Conservation (phyloP, 2,329 filamentous ascomycete species). For the Diaporthe velutina region DNA sequence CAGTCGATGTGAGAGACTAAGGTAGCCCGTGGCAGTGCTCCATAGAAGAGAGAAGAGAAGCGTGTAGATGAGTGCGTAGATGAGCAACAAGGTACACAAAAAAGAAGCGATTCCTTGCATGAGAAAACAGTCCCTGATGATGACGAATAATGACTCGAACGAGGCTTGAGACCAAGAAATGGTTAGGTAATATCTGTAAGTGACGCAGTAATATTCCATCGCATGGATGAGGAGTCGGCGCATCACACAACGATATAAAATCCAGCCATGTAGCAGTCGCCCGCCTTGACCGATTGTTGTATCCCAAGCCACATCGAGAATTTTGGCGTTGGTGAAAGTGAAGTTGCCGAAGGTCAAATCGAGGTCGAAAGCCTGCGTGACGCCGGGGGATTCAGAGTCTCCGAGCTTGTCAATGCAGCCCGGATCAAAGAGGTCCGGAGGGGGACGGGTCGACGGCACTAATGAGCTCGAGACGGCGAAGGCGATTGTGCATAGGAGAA, state of each 20-base stretch:
- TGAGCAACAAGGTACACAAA: background rate
- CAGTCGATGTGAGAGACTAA: background rate
- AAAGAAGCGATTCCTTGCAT: background rate
- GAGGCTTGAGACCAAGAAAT: background rate
- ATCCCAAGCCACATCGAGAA: background rate
- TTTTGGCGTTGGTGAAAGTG: background rate
- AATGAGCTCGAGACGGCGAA: background rate
- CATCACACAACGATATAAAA: background rate
- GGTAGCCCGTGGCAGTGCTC: background rate
- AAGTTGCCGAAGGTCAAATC: background rate
- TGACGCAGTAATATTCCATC: background rate
- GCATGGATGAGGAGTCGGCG: background rate
- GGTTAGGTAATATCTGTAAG: background rate
- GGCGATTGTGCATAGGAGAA: accelerated
- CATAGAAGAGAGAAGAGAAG: background rate
- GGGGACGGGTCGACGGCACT: background rate
- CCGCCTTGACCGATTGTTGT: background rate
- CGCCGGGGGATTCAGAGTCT: background rate
- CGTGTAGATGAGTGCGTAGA: background rate
- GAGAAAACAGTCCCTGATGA: background rate
- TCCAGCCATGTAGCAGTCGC: background rate
- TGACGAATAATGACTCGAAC: accelerated
- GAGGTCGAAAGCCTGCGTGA: background rate
- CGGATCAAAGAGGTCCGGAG: background rate
- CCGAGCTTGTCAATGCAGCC: background rate